Evolutionary conservation across 495 filamentous ascomycete genomes (phyloP).

Genomic region (Rusavskia elegans): DNA sequence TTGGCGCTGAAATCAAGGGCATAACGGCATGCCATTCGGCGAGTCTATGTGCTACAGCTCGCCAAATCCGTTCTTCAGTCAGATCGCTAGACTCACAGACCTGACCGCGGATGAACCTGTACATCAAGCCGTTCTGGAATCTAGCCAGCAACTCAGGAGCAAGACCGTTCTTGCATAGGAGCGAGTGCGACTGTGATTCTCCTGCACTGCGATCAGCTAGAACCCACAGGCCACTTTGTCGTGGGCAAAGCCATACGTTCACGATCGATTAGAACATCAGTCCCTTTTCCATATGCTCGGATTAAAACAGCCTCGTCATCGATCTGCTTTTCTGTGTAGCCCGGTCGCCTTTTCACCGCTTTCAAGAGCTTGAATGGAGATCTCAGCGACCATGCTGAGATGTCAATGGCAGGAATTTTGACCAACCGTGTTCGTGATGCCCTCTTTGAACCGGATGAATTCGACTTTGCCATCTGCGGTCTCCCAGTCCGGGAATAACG

Average conservation of each 20-base stretch:
- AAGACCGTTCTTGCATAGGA: constrained; percentile 63
- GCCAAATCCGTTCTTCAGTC: constrained; percentile 53
- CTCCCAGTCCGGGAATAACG: constrained; percentile 74
- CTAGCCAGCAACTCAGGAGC: constrained; percentile 79
- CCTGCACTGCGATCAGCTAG: constrained; percentile 24
- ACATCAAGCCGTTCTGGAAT: constrained; percentile 92
- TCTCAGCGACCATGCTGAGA: constrained; percentile 1
- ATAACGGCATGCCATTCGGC: constrained; percentile 89
- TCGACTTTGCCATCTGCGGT: constrained; percentile 59
- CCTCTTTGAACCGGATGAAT: constrained; percentile 85
- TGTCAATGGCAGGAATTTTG: neutral
- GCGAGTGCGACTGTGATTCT: constrained; percentile 51
- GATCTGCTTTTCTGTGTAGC: constrained; percentile 58
- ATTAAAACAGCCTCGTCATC: constrained; percentile 82
- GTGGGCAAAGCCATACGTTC: constrained; percentile 48
- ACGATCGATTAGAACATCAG: constrained; percentile 89
- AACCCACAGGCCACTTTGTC: neutral
- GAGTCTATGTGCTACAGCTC: constrained; percentile 64
- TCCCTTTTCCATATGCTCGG: constrained; percentile 87
- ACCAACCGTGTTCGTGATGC: constrained; percentile 89
- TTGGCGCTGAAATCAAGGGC: constrained; percentile 19
- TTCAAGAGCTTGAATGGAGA: constrained; percentile 47
- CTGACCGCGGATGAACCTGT: constrained; percentile 70
- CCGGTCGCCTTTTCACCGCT: constrained; percentile 65
- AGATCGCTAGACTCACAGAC: constrained; percentile 70